Evolutionary conservation across 2,329 filamentous ascomycete genomes (phyloP).

Genomic region (Talaromyces sp.): DNA sequence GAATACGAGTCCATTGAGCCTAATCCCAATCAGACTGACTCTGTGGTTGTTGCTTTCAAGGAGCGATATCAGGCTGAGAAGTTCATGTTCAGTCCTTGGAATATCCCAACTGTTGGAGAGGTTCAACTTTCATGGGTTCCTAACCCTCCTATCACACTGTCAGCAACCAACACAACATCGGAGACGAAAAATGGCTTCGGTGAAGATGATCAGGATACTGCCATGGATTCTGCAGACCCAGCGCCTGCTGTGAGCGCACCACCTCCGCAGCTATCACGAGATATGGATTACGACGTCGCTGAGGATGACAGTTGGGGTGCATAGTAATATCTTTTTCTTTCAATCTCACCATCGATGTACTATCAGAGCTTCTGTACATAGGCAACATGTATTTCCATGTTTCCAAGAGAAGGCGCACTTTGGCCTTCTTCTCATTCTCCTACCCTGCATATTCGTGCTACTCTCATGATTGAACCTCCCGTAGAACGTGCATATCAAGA

Average conservation of each 20-base stretch:
- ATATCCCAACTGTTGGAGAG: conserved; percentile 56
- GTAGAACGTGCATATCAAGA: too few species aligned
- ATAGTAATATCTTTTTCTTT: conserved; percentile 11
- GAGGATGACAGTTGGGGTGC: conserved; percentile 51
- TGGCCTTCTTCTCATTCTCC: neutral
- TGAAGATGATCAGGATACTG: conserved; percentile 34
- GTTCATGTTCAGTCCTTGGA: conserved; percentile 51
- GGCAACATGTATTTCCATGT: conserved; percentile 4
- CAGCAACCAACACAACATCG: conserved; percentile 15
- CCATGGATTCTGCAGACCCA: conserved; percentile 32
- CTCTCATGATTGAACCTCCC: too few species aligned
- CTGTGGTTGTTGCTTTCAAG: conserved; percentile 50
- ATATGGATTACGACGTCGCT: conserved; percentile 56
- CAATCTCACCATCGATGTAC: conserved; percentile 5
- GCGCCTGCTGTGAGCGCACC: conserved; percentile 12
- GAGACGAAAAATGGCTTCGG: conserved; percentile 28
- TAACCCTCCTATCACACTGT: conserved; percentile 33
- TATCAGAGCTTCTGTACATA: conserved; percentile 4
- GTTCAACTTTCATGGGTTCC: conserved; percentile 60
- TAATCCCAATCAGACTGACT: conserved; percentile 42
- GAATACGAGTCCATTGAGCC: conserved; percentile 51
- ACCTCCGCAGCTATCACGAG: conserved; percentile 23
- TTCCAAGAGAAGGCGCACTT: neutral
- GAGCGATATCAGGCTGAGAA: conserved; percentile 58
- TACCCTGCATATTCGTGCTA: too few species aligned